These are phyloP conservation scores for Murraya paniculata DNA, from an alignment of 345 rosid genomes.

Conservation along the genomic window DNA sequence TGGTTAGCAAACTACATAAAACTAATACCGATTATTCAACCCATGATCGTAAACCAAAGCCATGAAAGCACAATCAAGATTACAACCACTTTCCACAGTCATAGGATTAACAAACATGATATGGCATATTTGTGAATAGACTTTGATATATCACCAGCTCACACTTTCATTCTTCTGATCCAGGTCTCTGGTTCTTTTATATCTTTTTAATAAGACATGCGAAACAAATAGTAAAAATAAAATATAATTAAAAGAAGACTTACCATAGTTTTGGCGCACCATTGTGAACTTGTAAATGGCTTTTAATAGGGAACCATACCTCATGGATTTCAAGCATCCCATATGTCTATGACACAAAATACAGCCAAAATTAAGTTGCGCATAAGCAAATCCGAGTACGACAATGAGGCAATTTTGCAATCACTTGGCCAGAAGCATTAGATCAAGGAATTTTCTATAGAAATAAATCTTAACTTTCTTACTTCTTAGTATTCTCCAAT, in stretches of 20 bases:
- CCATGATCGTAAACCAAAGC: background rate
- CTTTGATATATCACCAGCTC: background rate
- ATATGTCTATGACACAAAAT: slow-evolving; percentile 56
- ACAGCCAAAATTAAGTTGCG: slow-evolving; percentile 3
- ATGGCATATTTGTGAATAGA: background rate
- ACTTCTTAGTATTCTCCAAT: background rate
- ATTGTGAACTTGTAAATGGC: slow-evolving; percentile 72
- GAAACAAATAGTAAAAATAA: background rate
- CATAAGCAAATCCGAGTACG: background rate
- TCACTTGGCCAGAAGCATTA: background rate
- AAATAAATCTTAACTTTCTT: background rate
- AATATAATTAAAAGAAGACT: slow-evolving; percentile 13
- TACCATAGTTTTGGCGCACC: slow-evolving; percentile 83
- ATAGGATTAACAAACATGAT: background rate
- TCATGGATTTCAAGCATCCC: slow-evolving; percentile 75
- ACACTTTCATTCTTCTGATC: background rate
- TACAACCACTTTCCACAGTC: background rate
- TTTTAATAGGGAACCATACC: slow-evolving; percentile 61
- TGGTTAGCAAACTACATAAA: background rate
- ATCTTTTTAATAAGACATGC: background rate
- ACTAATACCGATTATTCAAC: background rate
- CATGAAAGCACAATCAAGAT: background rate
- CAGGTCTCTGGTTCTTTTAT: background rate
- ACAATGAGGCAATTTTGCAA: background rate
- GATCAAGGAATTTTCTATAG: background rate